phyloP scores from a whole-genome alignment of 345 rosid species.

The Hirschfeldia incana region DNA sequence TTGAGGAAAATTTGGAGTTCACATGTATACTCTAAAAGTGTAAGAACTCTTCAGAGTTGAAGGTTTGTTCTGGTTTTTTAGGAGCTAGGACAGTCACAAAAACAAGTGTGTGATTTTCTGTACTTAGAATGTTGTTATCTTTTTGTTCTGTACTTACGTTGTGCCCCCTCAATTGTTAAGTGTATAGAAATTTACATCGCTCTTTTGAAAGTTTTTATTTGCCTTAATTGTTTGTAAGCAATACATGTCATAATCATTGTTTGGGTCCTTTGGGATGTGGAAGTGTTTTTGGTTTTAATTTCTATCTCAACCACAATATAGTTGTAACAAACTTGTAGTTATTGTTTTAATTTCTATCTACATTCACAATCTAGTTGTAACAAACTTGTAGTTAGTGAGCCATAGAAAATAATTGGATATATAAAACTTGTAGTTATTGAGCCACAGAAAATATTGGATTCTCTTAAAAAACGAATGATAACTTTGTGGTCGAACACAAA shows the following conservation, averaged over 20 bases:
- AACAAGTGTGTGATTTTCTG: slow-evolving; percentile 27
- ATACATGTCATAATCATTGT: not conserved
- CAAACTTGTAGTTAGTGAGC: no score
- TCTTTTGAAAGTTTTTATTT: not conserved
- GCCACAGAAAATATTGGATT: no score
- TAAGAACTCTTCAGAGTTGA: slow-evolving; percentile 15
- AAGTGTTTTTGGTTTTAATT: no score
- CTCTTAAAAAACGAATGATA: no score
- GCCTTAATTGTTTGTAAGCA: not conserved
- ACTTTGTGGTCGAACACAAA: no score
- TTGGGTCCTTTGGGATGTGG: no score
- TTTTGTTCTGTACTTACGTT: slow-evolving; percentile 17
- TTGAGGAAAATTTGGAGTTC: slow-evolving; percentile 1
- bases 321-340: no score
- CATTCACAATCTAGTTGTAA: no score
- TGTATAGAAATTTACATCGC: slow-evolving; percentile 29
- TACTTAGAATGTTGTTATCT: slow-evolving; percentile 1
- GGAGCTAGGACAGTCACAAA: slow-evolving; percentile 18
- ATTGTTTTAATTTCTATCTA: no score
- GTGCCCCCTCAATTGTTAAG: slow-evolving; percentile 14
- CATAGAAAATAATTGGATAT: no score
- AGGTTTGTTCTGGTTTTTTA: slow-evolving; percentile 13
- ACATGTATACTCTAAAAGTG: not conserved
- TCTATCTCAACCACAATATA: no score
- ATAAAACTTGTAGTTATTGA: no score